Evolutionary conservation across 1,284 basidiomycete genomes (phyloP), one percentile per base, ranked within the genome.

Genomic region (Pascua guehoae): DNA sequence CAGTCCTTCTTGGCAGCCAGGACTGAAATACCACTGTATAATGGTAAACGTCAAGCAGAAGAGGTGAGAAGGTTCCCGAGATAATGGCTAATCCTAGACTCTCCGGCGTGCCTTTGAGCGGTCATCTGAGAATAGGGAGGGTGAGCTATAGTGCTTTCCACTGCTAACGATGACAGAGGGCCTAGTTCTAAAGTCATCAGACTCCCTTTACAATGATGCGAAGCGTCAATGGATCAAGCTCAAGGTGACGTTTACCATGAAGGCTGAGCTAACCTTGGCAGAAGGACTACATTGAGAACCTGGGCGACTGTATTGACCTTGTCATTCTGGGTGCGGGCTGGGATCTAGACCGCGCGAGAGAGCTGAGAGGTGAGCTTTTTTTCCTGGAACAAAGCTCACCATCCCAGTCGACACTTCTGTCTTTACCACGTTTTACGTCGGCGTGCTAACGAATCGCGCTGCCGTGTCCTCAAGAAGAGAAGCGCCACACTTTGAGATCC

Each of bases 291-390:
- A 89, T 95, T 41, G 84, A 84, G 0, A 86, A 86, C 1, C 81
- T 87, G 46, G 89, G 90, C n/a, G 91, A 95, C 71, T 82, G 83
- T 12, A 68, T 91, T 12, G 89, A 93, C 71, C 80, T 93, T 49
- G 84, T 85, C 0, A 70, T 92, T 17, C 71, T 93, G 24, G 91
- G 84, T 1, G 89, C 86, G 12, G 79, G 82, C 0, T 91, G 89
- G 88, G 86, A 89, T 59, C 85, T 85, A 64, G 82, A 87, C 41
- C 81, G 91, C 10, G 91, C 82, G 4, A 77, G 88, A 47, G 86
- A 87, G 54, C 78, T 94, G 3, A 74, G 86, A 71, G 89, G 89
- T 89, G 53, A 43, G 80, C 45, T 5, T 2, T 36, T 10, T 16
- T 7, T 18, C 37, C n/a, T n/a, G n/a, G 1, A 38, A 44, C 46